Evolutionary conservation across 2,329 filamentous ascomycete species (phyloP).

Genomic region (Periconia sp.): DNA sequence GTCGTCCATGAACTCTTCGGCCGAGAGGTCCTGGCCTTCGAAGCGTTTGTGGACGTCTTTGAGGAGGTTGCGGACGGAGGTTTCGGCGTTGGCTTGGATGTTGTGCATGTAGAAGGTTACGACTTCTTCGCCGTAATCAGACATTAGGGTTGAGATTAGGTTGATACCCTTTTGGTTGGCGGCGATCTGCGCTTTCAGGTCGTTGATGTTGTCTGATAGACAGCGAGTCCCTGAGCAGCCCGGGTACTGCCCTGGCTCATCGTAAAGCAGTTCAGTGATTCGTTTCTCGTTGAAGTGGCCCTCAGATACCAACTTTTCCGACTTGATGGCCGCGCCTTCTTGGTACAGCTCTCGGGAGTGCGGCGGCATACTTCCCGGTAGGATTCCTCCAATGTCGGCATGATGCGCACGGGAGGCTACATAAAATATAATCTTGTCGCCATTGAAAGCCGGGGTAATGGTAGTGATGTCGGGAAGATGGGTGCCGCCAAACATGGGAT

Average conservation of each 20-base stretch:
- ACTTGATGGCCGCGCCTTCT: conserved; percentile 59
- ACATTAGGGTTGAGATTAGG: conserved; percentile 72
- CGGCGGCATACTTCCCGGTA: conserved; percentile 81
- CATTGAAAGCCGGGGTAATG: conserved; percentile 76
- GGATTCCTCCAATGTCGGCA: conserved; percentile 81
- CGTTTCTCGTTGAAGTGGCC: conserved; percentile 78
- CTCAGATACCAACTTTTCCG: conserved; percentile 70
- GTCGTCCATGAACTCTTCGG: conserved; percentile 85
- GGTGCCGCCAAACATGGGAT: conserved; percentile 81
- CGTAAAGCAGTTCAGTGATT: conserved; percentile 70
- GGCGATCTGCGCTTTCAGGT: conserved; percentile 83
- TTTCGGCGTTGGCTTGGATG: conserved; percentile 79
- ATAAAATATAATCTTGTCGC: conserved; percentile 77
- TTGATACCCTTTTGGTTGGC: conserved; percentile 85
- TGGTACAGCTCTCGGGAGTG: conserved; percentile 64
- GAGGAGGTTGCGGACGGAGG: conserved; percentile 72
- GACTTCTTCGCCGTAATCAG: conserved; percentile 74
- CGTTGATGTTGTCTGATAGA: conserved; percentile 80
- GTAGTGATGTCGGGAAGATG: conserved; percentile 84
- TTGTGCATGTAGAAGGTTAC: conserved; percentile 83
- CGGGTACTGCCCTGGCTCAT: conserved; percentile 72
- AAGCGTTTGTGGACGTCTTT: conserved; percentile 71
- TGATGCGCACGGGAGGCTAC: conserved; percentile 80
- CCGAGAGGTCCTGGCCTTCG: conserved; percentile 69
- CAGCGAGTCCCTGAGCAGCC: conserved; percentile 80